Conservation (phyloP, 2,329 filamentous ascomycete genomes). For the Fusarium pseudograminearum region DNA sequence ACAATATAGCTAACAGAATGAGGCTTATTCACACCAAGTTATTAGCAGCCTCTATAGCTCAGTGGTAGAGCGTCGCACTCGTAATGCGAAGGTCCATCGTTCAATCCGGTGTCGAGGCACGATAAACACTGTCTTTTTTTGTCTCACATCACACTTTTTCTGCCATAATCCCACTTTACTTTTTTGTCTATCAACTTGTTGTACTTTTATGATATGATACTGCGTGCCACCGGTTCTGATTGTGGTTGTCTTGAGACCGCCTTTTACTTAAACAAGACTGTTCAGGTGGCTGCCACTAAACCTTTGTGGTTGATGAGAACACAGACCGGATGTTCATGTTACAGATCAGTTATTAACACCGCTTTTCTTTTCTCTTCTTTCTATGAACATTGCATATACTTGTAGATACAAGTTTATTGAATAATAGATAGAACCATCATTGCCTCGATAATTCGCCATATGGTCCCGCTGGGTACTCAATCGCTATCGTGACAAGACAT, state of each 20-base stretch:
- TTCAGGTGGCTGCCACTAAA: not conserved
- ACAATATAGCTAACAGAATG: fast-evolving
- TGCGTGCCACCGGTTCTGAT: not conserved
- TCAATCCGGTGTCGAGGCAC: slow-evolving; percentile 1
- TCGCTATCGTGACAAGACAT: not conserved
- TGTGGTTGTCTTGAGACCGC: not conserved
- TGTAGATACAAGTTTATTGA: not conserved
- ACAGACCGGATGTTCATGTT: not conserved
- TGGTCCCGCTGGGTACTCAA: not conserved
- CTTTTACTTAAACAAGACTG: not conserved
- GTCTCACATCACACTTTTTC: no score
- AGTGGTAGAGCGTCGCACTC: slow-evolving; percentile 1
- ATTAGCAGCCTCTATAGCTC: not conserved
- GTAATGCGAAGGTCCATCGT: slow-evolving; percentile 1
- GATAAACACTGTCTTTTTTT: not conserved
- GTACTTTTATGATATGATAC: not conserved
- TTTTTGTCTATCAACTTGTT: not conserved
- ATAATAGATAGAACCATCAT: not conserved
- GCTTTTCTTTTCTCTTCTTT: no score
- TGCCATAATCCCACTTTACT: no score
- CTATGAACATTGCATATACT: not conserved
- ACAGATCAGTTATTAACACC: not conserved
- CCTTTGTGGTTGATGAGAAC: not conserved
- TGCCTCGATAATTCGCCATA: not conserved
- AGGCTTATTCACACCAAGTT: not conserved